A percentile compares a stretch with the other conserved stretches of the same genome.
Conservation (phyloP, 1,284 basidiomycete species). For the Agaricales sp. region DNA sequence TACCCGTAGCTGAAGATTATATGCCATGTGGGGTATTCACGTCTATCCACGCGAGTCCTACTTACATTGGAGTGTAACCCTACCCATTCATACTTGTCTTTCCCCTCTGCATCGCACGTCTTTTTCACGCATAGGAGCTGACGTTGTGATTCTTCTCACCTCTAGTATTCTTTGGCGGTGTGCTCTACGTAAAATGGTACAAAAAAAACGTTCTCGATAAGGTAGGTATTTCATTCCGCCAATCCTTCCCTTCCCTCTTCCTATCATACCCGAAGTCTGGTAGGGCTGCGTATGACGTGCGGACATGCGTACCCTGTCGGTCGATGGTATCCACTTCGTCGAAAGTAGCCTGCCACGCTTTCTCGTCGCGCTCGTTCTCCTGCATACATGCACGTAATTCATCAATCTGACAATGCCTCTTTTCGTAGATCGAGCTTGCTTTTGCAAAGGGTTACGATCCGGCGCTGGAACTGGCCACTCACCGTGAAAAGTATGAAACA, state of each 20-base stretch:
- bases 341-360: no score
- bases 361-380: no score
- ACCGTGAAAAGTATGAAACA: conserved; percentile 21
- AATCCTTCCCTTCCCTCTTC: conserved; percentile 9
- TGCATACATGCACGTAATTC: background rate
- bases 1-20: no score
- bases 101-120: background rate
- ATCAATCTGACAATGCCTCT: conserved; percentile 1
- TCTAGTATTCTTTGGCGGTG: conserved; percentile 65
- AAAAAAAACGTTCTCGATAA: conserved; percentile 73
- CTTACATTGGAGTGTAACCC: background rate
- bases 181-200: conserved; percentile 69
- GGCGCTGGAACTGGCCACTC: conserved; percentile 60
- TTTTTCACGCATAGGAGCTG: background rate
- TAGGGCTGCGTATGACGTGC: no score
- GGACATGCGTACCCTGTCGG: no score
- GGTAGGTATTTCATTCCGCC: conserved; percentile 26
- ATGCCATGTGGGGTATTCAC: no score
- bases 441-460: conserved; percentile 66
- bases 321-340: no score
- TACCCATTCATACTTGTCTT: background rate
- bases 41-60: background rate
- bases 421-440: conserved; percentile 47
- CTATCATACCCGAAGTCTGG: no score
- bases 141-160: background rate